phyloP scores from a whole-genome alignment of 371 early-diverging fungal species.

The Mycotypha africana region DNA sequence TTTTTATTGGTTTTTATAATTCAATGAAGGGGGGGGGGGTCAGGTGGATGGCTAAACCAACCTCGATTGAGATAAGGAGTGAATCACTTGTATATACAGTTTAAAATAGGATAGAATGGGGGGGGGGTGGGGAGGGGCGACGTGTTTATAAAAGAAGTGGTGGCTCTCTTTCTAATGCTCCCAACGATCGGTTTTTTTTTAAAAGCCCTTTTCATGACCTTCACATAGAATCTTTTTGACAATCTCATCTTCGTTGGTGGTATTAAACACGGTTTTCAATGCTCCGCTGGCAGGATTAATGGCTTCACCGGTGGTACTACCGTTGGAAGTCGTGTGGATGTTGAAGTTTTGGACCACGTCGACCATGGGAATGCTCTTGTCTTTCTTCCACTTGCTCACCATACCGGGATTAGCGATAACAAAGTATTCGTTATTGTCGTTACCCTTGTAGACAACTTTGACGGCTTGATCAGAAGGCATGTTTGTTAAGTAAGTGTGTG shows the following conservation, averaged over 20 bases:
- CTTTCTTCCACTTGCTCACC: constrained; percentile 29
- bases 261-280: constrained; percentile 14
- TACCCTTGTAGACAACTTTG: constrained; percentile 27
- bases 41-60: no score
- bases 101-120: no score
- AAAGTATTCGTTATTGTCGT: constrained; percentile 31
- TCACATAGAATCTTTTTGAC: constrained; percentile 21
- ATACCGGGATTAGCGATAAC: constrained; percentile 31
- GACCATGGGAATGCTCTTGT: constrained; percentile 36
- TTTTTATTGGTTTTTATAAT: no score
- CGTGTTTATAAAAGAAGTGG: no score
- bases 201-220: constrained; percentile 18
- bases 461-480: constrained; percentile 16
- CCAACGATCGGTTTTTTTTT: no score
- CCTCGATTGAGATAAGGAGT: no score
- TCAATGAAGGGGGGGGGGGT: no score
- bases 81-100: no score
- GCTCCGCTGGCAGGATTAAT: constrained; percentile 18
- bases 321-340: constrained; percentile 9
- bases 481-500: no score
- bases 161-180: no score
- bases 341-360: constrained; percentile 37
- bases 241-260: constrained; percentile 16
- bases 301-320: constrained; percentile 21
- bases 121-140: no score